Evolutionary conservation across 169 alveolate genomes (phyloP).

Genomic region (Plasmodium adleri): DNA sequence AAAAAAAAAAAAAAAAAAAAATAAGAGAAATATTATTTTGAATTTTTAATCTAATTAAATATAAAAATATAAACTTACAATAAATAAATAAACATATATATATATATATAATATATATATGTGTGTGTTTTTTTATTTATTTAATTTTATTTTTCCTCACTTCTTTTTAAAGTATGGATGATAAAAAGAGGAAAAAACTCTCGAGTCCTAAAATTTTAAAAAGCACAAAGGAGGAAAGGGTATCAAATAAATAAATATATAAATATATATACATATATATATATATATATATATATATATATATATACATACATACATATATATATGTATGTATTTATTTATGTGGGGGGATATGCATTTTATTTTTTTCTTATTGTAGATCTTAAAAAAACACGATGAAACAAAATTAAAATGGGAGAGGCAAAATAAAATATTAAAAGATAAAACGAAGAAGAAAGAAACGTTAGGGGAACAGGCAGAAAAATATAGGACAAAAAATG

Average conservation of each 20-base stretch:
- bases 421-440: constrained; percentile 26
- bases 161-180: constrained; percentile 15
- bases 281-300: not conserved
- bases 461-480: constrained; percentile 73
- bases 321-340: not conserved
- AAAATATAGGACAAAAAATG: constrained; percentile 47
- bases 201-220: constrained; percentile 6
- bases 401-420: constrained; percentile 34
- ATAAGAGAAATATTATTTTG: too few species aligned
- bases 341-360: not conserved
- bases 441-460: constrained; percentile 48
- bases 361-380: not conserved
- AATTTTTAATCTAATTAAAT: too few species aligned
- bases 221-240: constrained; percentile 50
- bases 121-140: not conserved
- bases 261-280: not conserved
- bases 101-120: not conserved
- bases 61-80: too few species aligned
- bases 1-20: too few species aligned
- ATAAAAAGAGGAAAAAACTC: constrained; percentile 19
- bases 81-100: too few species aligned
- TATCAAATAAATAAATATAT: constrained; percentile 2
- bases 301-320: not conserved
- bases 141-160: not conserved
- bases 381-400: constrained; percentile 35